Base-by-base conservation (phyloP, 2,329 filamentous ascomycete species). In the Pestalotiopsis sp. region DNA sequence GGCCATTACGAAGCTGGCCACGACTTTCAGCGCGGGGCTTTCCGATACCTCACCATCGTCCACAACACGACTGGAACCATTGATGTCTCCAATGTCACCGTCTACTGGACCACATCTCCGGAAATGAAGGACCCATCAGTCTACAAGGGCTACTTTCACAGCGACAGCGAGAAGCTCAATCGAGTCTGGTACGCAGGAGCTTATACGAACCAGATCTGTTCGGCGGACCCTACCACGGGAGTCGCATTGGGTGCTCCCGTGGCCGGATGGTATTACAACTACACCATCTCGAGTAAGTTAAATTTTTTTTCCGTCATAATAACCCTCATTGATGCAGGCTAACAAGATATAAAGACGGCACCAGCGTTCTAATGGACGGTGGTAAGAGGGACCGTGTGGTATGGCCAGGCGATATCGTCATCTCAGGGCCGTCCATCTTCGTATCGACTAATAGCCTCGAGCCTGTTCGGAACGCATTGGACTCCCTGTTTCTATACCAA, bases 331-430 rank as follows among this genome's bases (percentile, higher is more conserved):
- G 27, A 27, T 36, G 5, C 14, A 36, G 7, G 31, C 31, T 9
- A 36, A 36, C 31, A 9, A 36, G 11, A 59, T 9, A 27, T 12
- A 1, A n/a, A 59, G 27, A 59, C 17, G 57, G 57, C 11, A 59
- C 57, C 11, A 36, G 25, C 7, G 57, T 77, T 11, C 79, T 77
- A 62, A 75, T 74, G 13, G 86, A 88, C 72, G 86, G 85, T 3
- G 84, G 85, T 2, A 88, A 88, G 72, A 80, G 86, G 64, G 86
- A 88, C 70, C 80, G 85, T n/a, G 78, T 86, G 4, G 83, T 89
- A 3, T 89, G 86, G 85, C 85, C 87, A 13, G 87, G 86, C 2
- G 87, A 89, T 70, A 87, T 88, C 82, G 82, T 83, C 2, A 86
- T 88, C 62, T 83, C 85, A 2, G 78, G 85, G 0, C 84, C 85